Conservation (phyloP, 495 filamentous ascomycete genomes). For the Haplographium delicatum region DNA sequence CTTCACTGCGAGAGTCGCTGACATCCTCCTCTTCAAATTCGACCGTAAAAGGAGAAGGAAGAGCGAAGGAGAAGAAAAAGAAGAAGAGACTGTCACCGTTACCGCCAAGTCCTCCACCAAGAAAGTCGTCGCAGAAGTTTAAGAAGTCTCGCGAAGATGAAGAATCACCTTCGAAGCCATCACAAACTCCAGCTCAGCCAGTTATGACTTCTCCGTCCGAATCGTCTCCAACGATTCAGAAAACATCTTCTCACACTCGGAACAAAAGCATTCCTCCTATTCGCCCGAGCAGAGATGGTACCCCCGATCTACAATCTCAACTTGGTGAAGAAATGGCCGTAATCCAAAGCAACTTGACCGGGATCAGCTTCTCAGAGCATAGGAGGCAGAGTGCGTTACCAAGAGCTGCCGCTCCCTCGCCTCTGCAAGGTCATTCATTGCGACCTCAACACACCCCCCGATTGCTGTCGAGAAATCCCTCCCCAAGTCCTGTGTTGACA, state of each 20-base stretch:
- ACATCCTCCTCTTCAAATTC: slow-evolving; percentile 58
- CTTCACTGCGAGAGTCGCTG: slow-evolving; percentile 57
- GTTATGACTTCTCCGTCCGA: slow-evolving; percentile 18
- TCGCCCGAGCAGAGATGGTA: slow-evolving; percentile 79
- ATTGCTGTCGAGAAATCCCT: slow-evolving; percentile 33
- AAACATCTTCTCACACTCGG: neutral
- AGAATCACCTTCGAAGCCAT: slow-evolving; percentile 29
- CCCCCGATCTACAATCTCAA: slow-evolving; percentile 54
- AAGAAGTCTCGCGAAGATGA: slow-evolving; percentile 29
- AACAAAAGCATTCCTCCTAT: slow-evolving; percentile 39
- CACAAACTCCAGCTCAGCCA: slow-evolving; percentile 26
- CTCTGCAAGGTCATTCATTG: slow-evolving; percentile 6
- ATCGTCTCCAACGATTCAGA: neutral
- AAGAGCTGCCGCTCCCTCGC: slow-evolving; percentile 6
- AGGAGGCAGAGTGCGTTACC: slow-evolving; percentile 12
- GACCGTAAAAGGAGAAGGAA: slow-evolving; percentile 41
- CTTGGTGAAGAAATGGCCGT: slow-evolving; percentile 55
- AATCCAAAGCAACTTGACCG: slow-evolving; percentile 72
- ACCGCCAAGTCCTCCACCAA: slow-evolving; percentile 56
- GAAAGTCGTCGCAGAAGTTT: slow-evolving; percentile 58
- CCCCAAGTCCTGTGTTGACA: slow-evolving; percentile 26
- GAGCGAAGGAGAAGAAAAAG: slow-evolving; percentile 37
- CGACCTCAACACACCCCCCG: slow-evolving; percentile 25
- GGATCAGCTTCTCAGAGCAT: slow-evolving; percentile 22
- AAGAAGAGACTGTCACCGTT: slow-evolving; percentile 41